Conservation (phyloP, 108 stramenopile genomes). For the Nitzschia sp. region DNA sequence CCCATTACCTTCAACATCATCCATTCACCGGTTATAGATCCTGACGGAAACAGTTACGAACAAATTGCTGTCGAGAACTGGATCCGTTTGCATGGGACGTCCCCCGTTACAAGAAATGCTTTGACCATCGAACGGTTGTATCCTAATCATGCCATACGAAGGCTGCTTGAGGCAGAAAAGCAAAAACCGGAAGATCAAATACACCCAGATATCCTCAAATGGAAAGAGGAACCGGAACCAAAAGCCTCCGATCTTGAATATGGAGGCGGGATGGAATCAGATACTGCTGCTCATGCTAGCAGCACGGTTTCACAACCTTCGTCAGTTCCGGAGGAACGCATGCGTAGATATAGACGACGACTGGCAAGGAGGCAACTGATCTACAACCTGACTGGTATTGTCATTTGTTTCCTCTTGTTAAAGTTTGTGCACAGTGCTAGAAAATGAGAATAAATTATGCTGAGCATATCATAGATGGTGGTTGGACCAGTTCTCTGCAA, state of each 20-base stretch:
- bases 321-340: not conserved
- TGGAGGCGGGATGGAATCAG: not conserved
- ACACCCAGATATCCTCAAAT: slow-evolving; percentile 3
- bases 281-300: too few relatives aligned
- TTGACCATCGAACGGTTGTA: not conserved
- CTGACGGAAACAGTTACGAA: slow-evolving; percentile 24
- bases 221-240: slow-evolving; percentile 8
- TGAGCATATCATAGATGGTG: too few relatives aligned
- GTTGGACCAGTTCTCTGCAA: too few relatives aligned
- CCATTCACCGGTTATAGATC: slow-evolving; percentile 8
- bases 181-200: slow-evolving; percentile 4
- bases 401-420: not conserved
- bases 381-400: not conserved
- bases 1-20: slow-evolving; percentile 15
- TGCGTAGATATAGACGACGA: not conserved
- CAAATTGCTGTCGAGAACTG: slow-evolving; percentile 21
- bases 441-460: too few relatives aligned
- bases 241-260: not conserved
- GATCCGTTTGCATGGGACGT: not conserved
- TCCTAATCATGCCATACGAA: slow-evolving; percentile 13
- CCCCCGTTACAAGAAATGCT: not conserved
- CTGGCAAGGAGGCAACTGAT: not conserved
- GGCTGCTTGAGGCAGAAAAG: slow-evolving; percentile 5
- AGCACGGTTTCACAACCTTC: not conserved
- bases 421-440: too few relatives aligned